Percentiles rank a stretch among this genome's conserved stretches.
Conservation (phyloP, 2,329 filamentous ascomycete genomes). For the Scytalidium sp. region DNA sequence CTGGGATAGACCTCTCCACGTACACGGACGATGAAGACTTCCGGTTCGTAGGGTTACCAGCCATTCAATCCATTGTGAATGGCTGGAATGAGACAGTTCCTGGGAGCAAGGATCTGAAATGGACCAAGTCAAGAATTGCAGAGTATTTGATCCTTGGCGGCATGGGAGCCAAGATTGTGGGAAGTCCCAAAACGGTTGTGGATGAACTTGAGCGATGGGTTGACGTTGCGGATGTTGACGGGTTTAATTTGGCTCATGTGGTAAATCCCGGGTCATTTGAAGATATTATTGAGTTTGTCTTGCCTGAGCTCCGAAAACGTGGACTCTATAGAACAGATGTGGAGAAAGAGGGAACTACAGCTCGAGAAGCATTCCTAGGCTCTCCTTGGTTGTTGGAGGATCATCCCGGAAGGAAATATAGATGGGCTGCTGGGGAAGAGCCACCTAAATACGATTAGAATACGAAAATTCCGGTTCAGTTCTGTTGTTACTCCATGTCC, state of each 20-base stretch:
- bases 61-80: slow-evolving; percentile 32
- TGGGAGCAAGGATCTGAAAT: slow-evolving; percentile 51
- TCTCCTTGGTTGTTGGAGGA: slow-evolving; percentile 9
- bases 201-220: slow-evolving; percentile 68
- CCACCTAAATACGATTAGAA: slow-evolving; percentile 1
- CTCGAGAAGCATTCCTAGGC: slow-evolving; percentile 12
- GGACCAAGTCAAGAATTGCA: slow-evolving; percentile 69
- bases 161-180: slow-evolving; percentile 50
- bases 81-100: slow-evolving; percentile 53
- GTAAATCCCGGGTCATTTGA: slow-evolving; percentile 64
- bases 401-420: slow-evolving; percentile 15
- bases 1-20: slow-evolving; percentile 53
- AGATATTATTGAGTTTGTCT: slow-evolving; percentile 60
- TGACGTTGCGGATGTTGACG: slow-evolving; percentile 65
- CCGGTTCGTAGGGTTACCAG: slow-evolving; percentile 39
- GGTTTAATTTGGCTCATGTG: slow-evolving; percentile 69
- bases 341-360: slow-evolving; percentile 15
- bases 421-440: slow-evolving; percentile 7
- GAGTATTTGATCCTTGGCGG: slow-evolving; percentile 67
- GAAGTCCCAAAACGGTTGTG: slow-evolving; percentile 54
- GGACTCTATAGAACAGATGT: slow-evolving; percentile 54
- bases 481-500: too few species aligned
- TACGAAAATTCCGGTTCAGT: too few species aligned
- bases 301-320: slow-evolving; percentile 58
- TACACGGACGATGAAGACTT: slow-evolving; percentile 62